These are phyloP conservation scores for Pelargonium australe DNA, from an alignment of 441 rosid genomes.

Conservation along the genomic window DNA sequence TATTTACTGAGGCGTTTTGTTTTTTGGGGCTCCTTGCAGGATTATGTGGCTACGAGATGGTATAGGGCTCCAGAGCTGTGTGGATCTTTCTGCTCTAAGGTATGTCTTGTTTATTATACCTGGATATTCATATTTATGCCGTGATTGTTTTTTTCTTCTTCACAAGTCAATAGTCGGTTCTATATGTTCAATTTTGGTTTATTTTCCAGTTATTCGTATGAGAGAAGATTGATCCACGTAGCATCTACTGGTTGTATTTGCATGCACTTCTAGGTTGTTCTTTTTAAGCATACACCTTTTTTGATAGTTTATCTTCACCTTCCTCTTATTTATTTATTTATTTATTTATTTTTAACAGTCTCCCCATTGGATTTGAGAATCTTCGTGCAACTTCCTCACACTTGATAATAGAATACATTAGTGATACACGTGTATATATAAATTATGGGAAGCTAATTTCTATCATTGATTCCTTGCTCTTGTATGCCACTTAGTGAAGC, in stretches of 20 bases:
- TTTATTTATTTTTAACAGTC: too few species aligned
- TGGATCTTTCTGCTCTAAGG: slow-evolving; percentile 95
- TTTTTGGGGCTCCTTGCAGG: slow-evolving; percentile 35
- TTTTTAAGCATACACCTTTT: background rate
- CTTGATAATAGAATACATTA: background rate
- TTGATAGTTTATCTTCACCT: background rate
- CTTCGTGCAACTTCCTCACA: background rate
- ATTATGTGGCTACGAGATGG: slow-evolving; percentile 97
- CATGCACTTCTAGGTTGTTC: background rate
- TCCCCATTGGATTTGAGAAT: background rate
- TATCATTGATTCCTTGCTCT: too few species aligned
- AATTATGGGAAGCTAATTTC: too few species aligned
- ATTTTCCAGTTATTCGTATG: background rate
- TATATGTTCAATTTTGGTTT: background rate
- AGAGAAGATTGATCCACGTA: background rate
- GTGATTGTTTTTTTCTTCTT: background rate
- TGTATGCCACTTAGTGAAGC: too few species aligned
- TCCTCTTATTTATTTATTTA: background rate
- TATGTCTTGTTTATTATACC: slow-evolving; percentile 20
- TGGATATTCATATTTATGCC: background rate
- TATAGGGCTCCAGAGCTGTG: slow-evolving; percentile 94
- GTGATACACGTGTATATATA: too few species aligned
- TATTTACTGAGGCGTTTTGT: slow-evolving; percentile 1
- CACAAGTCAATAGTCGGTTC: background rate
- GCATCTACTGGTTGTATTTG: background rate